These are phyloP conservation scores for Rhynchospora pubera DNA, from an alignment of 176 grass and related monocot genomes.

Conservation along the genomic window DNA sequence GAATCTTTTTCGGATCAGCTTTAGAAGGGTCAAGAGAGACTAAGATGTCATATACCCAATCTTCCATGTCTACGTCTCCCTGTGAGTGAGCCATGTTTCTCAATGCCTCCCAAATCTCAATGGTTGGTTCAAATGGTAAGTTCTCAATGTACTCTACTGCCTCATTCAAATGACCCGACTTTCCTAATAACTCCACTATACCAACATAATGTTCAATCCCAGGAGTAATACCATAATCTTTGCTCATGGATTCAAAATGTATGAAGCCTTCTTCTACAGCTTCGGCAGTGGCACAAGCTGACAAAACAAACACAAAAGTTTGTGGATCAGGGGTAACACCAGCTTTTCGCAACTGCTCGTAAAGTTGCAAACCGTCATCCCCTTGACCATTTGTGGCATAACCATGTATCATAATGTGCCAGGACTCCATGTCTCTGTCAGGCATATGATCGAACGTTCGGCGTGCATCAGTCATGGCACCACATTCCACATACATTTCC, in stretches of 20 bases:
- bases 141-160: constrained; percentile 78
- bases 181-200: constrained; percentile 67
- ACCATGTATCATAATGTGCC: constrained; percentile 77
- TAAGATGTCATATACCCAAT: constrained; percentile 49
- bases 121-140: constrained; percentile 57
- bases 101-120: constrained; percentile 53
- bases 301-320: constrained; percentile 50
- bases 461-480: constrained; percentile 53
- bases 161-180: constrained; percentile 69
- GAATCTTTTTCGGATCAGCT: constrained; percentile 37
- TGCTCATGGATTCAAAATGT: constrained; percentile 64
- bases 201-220: constrained; percentile 56
- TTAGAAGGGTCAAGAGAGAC: constrained; percentile 54
- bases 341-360: constrained; percentile 51
- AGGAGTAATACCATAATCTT: constrained; percentile 54
- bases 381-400: constrained; percentile 56
- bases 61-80: constrained; percentile 81
- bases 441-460: constrained; percentile 85
- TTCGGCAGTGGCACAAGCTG: constrained; percentile 66
- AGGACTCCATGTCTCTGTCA: constrained; percentile 60
- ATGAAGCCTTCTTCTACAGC: constrained; percentile 80
- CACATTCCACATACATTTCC: constrained; percentile 54
- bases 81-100: constrained; percentile 56
- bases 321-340: constrained; percentile 27
- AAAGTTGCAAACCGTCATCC: constrained; percentile 52